Conservation (phyloP, 768 basidiomycete genomes). For the Amylocystis lapponica region DNA sequence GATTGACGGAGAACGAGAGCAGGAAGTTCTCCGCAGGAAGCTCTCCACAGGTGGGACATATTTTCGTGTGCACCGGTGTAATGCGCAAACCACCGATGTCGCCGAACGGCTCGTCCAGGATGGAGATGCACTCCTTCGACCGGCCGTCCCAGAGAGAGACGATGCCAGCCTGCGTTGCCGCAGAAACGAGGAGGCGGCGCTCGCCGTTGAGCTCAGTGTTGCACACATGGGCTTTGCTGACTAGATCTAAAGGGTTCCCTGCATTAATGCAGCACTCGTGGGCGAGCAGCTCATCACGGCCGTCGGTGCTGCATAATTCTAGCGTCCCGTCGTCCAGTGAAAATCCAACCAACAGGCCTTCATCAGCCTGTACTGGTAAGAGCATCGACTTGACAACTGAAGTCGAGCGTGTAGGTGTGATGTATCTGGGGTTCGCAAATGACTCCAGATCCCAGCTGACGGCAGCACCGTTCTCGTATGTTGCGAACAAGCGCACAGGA, state of each 20-base stretch:
- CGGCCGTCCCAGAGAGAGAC: conserved; percentile 73
- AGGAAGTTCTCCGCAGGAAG: conserved; percentile 59
- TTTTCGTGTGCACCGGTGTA: conserved; percentile 44
- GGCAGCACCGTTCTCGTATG: conserved; percentile 55
- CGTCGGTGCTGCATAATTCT: conserved; percentile 51
- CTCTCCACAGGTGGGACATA: conserved; percentile 70
- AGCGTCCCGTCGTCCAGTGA: conserved; percentile 60
- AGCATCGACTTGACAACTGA: conserved; percentile 45
- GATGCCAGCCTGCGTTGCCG: conserved; percentile 58
- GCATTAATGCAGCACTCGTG: conserved; percentile 48
- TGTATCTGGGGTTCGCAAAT: conserved; percentile 28
- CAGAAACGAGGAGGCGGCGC: conserved; percentile 49
- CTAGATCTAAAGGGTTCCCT: conserved; percentile 51
- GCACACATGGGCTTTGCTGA: conserved; percentile 50
- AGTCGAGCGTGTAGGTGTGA: conserved; percentile 38
- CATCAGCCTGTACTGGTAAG: conserved; percentile 41
- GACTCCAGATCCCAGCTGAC: conserved; percentile 47
- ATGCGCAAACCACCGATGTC: conserved; percentile 56
- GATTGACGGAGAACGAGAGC: conserved; percentile 60
- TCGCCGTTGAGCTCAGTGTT: conserved; percentile 44
- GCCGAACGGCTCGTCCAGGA: conserved; percentile 57
- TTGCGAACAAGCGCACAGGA: conserved; percentile 16
- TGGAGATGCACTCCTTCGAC: conserved; percentile 57
- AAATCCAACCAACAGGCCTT: conserved; percentile 49
- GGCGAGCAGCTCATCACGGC: conserved; percentile 35